Evolutionary conservation across 345 rosid genomes (phyloP), one percentile per base, ranked within the genome.

Genomic region (Syzygium jambos): DNA sequence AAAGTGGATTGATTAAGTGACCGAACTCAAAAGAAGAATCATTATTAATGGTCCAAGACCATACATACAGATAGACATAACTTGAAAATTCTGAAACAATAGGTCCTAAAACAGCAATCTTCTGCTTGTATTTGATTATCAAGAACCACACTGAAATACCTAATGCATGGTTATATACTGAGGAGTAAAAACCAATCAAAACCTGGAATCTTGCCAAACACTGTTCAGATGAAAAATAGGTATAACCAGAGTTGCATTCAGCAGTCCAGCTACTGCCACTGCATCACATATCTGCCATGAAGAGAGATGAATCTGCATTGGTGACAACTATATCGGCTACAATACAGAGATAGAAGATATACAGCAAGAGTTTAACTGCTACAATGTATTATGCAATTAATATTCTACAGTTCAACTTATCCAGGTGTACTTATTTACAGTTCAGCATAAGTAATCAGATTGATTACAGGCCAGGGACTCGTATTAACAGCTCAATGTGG

Each of bases 181-280:
- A 30, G 17, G 13, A 73, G 80, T 19, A 34, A 73, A 46, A 85
- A 54, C 27, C 41, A 85, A 86, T 82, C 91, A 89, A 91, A 91
- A 98, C 99, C 99, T 98, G 91, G 97, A 95, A 93, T 96, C 99
- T 91, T 94, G 97, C 99, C 99, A 96, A 84, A 98, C 98, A 87
- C 99, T 98, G 89, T 98, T 98, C 86, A 95, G 90, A 91, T 98
- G 99, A 93, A 98, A 98, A 84, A 96, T 93, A 53, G 99, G 99
- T 52, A 96, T 96, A 85, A 98, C 94, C 88, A 98, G 98, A 63
- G 99, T 98, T 63, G 99, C 99, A 92, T 98, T 98, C 53, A 98
- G 91, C 38, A 98, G 92, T 92, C 98, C 96, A 78, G 99, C 99
- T 88, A 98, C 99, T 61, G 98, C 99, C 90, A 98, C 99, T n/a